A percentile compares a stretch with the other conserved stretches of the same genome.
These are phyloP conservation scores for Astragalus glycyphyllos DNA, from an alignment of 306 rosid species.

Conservation along the genomic window DNA sequence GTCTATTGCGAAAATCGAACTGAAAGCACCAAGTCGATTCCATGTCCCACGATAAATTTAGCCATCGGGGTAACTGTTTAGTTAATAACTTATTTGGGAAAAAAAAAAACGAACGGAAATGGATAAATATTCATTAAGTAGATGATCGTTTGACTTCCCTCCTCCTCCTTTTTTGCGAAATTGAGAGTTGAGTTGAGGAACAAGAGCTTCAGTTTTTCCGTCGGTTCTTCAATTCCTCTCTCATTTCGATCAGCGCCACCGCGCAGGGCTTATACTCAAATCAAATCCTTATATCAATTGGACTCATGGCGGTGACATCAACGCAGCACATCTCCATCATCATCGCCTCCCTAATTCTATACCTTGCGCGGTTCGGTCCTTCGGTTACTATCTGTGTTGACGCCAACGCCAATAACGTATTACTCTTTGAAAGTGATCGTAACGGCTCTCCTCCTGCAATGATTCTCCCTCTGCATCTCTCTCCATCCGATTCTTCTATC, in stretches of 20 bases:
- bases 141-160: conserved; percentile 18
- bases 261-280: neutral
- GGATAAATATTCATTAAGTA: neutral
- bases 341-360: conserved; percentile 28
- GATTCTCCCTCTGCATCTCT: conserved; percentile 75
- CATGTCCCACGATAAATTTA: no score
- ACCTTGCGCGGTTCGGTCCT: conserved; percentile 27
- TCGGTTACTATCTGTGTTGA: conserved; percentile 41
- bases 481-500: conserved; percentile 52
- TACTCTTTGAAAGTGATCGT: conserved; percentile 36
- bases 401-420: conserved; percentile 36
- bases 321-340: conserved; percentile 37
- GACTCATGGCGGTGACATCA: conserved; percentile 46
- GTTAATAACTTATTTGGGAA: no score
- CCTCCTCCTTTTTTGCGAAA: neutral
- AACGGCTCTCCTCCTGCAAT: conserved; percentile 56
- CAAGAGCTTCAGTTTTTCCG: neutral
- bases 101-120: neutral
- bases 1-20: no score
- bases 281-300: neutral
- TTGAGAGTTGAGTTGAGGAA: neutral
- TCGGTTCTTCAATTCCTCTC: conserved; percentile 23
- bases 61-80: no score
- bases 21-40: no score
- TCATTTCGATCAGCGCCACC: conserved; percentile 38